Base-by-base conservation (phyloP, 352 stramenopile species). In the Globisporangium cylindrosporum region DNA sequence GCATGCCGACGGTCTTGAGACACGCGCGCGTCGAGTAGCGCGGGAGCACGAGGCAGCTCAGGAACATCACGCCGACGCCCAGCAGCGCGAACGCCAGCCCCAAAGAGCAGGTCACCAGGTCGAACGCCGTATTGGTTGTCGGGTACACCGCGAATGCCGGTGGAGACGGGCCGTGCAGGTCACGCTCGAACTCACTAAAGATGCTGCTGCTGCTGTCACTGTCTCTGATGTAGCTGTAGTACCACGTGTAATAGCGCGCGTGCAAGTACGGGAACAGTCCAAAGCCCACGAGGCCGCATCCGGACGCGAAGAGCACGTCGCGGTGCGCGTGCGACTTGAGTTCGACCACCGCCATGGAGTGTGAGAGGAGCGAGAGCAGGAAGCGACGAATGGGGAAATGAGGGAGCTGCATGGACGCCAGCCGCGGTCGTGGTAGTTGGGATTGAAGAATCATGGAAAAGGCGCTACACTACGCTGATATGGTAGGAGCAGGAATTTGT, bases 251-350 rank as follows among this genome's bases (percentile, higher is more conserved):
- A 43, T 59, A 69, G 18, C 20, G 27, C n/a, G 59, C 59, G 4
- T 66, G 66, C 55, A 71, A 63, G 62, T 73, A 78, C 43, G 72
- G 72, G 46, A 78, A 75, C 24, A 75, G 62, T 0, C 73, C 73
- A 29, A 76, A 66, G 66, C 73, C 72, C 22, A 76, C 66, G 48
- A 79, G 64, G 0, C 70, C 73, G 22, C 73, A 74, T 43, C 73
- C 70, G 20, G 66, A 57, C n/a, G 63, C 66, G 51, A 74, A 79
- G 48, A 79, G 70, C 66, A 76, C 73, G 41, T 76, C 70, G 29
- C 73, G 73, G 27, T 69, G 64, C 25, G 64, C 56, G 32, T 69
- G 54, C 0, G 69, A 12, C 36, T 67, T 67, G 22, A 29, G n/a
- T n/a, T 59, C 62, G 34, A 49, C 10, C 46, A 58, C 22, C 27